Evolutionary conservation across 495 filamentous ascomycete genomes (phyloP), one percentile per base, ranked within the genome.

Genomic region (Neurospora tetrasperma): DNA sequence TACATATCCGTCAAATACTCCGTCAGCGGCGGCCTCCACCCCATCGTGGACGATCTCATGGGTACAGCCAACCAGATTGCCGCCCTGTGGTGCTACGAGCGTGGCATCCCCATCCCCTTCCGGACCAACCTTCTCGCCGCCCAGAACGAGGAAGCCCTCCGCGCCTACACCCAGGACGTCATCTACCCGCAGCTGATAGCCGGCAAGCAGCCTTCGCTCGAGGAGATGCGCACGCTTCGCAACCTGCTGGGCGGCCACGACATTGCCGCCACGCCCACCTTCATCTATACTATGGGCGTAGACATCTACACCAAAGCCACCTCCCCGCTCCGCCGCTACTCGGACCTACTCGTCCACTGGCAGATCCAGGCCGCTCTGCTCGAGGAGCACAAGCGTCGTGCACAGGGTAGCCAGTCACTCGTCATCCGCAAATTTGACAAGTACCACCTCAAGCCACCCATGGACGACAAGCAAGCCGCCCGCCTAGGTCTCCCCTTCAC

Each of bases 291-390:
- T 10, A 81, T 97, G 23, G 94, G 92, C 14, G 74, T 91, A 2
- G 82, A 89, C 66, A 83, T 88, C 44, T 97, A 97, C 78, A 83
- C 89, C 73, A 96, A 93, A 77, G 88, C 89, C 46, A 98, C 96
- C 3, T 94, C 90, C 74, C 96, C 96, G 3, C 85, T 99, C 9
- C 92, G 96, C 20, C 87, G 96, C 40, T 97, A 90, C 81, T 82
- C 83, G 18, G 96, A 99, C 79, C 80, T 98, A 74, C 82, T 98
- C n/a, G 85, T 88, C 1, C 94, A 97, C 80, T 98, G 93, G 87
- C 95, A 98, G 76, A 94, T 99, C 74, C 90, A 96, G 80, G 90
- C 93, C 0, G 91, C 91, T 0, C 79, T 98, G 46, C 86, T 89
- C 9, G 88, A 92, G 78, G 94, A 96, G 82, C 81, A 85, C 23